Conservation (phyloP, 192 early-diverging fungal genomes). For the Borealophlyctis nickersoniae region DNA sequence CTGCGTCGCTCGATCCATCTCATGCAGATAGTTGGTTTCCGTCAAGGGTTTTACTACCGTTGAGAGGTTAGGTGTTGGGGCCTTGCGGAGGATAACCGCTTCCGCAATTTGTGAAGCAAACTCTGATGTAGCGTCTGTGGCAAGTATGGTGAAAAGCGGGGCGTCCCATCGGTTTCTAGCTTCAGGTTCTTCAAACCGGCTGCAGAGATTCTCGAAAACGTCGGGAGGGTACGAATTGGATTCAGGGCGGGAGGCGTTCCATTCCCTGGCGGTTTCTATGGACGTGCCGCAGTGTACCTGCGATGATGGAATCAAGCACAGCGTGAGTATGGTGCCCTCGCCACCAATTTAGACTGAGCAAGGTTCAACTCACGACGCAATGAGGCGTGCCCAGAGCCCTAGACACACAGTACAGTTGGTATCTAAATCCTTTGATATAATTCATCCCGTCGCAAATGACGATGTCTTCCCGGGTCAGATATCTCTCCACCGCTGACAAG, state of each 20-base stretch:
- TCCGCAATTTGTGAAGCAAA: constrained; percentile 60
- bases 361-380: constrained; percentile 59
- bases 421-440: constrained; percentile 98
- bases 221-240: constrained; percentile 7
- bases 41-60: constrained; percentile 85
- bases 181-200: constrained; percentile 94
- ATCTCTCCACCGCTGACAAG: constrained; percentile 85
- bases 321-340: too few species aligned
- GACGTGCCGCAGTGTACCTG: constrained; percentile 66
- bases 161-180: constrained; percentile 89
- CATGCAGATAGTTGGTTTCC: constrained; percentile 87
- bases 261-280: constrained; percentile 46
- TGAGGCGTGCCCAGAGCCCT: constrained; percentile 82
- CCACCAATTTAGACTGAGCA: too few species aligned
- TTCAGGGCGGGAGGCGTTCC: constrained; percentile 39
- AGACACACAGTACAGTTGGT: constrained; percentile 91
- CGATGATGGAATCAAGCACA: too few species aligned
- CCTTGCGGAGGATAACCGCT: constrained; percentile 67
- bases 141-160: constrained; percentile 87
- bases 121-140: constrained; percentile 64
- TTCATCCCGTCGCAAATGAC: constrained; percentile 94
- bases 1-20: constrained; percentile 80
- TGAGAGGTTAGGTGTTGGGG: constrained; percentile 79
- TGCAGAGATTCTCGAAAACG: constrained; percentile 73
- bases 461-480: constrained; percentile 76